phyloP scores from a whole-genome alignment of 768 basidiomycete species.

The Dentipellis sp. region DNA sequence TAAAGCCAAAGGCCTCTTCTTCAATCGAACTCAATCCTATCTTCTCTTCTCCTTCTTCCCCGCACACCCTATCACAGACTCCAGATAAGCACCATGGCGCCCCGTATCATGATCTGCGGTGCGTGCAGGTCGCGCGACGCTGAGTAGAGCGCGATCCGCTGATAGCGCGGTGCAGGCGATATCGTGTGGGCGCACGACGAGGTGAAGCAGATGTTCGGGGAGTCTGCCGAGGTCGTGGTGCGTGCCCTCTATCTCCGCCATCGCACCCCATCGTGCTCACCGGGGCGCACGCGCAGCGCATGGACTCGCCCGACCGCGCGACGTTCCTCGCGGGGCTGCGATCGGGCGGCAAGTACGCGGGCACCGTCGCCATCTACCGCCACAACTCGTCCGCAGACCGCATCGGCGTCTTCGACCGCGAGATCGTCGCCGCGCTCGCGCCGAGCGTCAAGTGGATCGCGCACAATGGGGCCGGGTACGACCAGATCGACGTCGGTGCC shows the following conservation, averaged over 20 bases:
- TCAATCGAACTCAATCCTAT: too few relatives aligned
- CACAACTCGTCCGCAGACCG: slow-evolving; percentile 55
- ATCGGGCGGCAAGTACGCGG: slow-evolving; percentile 64
- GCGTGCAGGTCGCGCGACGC: slow-evolving; percentile 2
- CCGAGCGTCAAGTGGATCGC: slow-evolving; percentile 74
- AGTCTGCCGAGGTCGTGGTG: slow-evolving; percentile 71
- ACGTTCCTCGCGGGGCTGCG: slow-evolving; percentile 60
- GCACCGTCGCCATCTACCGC: slow-evolving; percentile 69
- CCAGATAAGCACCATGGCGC: slow-evolving; percentile 7
- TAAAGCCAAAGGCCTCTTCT: not conserved
- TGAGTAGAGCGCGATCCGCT: not conserved
- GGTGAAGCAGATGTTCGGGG: slow-evolving; percentile 49
- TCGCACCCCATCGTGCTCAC: too few relatives aligned
- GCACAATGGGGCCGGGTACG: slow-evolving; percentile 91
- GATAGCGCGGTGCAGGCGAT: slow-evolving; percentile 32
- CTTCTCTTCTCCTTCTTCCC: not conserved
- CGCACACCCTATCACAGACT: not conserved
- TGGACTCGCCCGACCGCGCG: slow-evolving; percentile 52
- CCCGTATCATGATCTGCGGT: slow-evolving; percentile 28
- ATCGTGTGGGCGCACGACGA: slow-evolving; percentile 81
- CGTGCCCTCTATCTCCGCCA: slow-evolving; percentile 20
- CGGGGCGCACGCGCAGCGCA: slow-evolving; percentile 23
- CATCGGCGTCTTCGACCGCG: slow-evolving; percentile 76
- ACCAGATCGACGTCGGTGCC: slow-evolving; percentile 72
- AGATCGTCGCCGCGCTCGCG: slow-evolving; percentile 63